These are phyloP conservation scores for Linnemannia hyalina DNA, from an alignment of 192 early-diverging fungal species.

Conservation along the genomic window DNA sequence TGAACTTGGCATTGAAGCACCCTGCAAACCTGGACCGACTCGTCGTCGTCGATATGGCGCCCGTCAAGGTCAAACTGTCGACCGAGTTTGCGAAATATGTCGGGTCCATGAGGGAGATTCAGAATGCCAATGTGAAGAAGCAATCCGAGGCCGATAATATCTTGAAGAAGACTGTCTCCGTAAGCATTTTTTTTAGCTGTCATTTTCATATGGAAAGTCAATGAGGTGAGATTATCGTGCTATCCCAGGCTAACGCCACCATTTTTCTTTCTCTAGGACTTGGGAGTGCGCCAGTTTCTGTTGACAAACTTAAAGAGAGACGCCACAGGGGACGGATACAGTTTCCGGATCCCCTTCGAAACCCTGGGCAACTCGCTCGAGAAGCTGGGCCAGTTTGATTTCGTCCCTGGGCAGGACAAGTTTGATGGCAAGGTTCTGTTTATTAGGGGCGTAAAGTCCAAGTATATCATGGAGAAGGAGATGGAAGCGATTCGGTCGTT, in stretches of 20 bases:
- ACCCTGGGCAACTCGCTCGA: conserved; percentile 70
- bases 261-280: conserved; percentile 49
- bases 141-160: conserved; percentile 74
- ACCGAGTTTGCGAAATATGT: conserved; percentile 72
- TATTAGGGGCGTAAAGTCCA: conserved; percentile 79
- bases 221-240: background rate
- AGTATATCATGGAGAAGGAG: conserved; percentile 73
- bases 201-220: background rate
- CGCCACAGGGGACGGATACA: conserved; percentile 57
- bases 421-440: conserved; percentile 83
- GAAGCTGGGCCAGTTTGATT: conserved; percentile 67
- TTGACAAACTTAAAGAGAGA: conserved; percentile 90
- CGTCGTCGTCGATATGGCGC: conserved; percentile 82
- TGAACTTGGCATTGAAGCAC: conserved; percentile 73
- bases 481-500: conserved; percentile 65
- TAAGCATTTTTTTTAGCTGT: conserved; percentile 15
- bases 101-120: conserved; percentile 68
- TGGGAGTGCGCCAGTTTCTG: conserved; percentile 83
- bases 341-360: conserved; percentile 83
- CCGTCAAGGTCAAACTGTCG: conserved; percentile 62
- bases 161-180: conserved; percentile 58
- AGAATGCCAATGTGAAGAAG: conserved; percentile 58
- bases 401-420: conserved; percentile 32
- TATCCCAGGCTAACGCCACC: background rate
- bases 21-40: conserved; percentile 65